Base-by-base conservation (phyloP, 768 basidiomycete genomes). In the Vishniacozyma victoriae region DNA sequence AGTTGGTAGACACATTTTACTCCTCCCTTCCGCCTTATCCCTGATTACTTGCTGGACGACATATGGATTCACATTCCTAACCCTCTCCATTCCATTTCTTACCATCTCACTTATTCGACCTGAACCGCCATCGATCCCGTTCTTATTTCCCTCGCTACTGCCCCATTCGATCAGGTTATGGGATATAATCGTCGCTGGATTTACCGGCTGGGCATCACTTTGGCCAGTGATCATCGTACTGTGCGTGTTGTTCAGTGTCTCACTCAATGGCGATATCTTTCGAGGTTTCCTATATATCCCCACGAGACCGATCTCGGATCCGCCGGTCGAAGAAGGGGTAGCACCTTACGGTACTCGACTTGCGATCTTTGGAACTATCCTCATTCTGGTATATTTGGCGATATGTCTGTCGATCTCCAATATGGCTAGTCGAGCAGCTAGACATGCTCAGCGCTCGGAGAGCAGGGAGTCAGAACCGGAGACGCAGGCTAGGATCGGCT, bases 241-340 rank as follows among this genome's bases (percentile, higher is more conserved):
- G 15, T 52, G 60, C 36, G 35, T 44, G 5, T 23, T 55, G 1
- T 60, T 64, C 49, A 46, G 48, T 5, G 57, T 47, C 50, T 46
- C 49, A 1, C 55, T 64, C 56, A 60, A 60, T 44, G 62, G 62
- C 15, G 62, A 64, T 35, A 53, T 64, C 25, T 57, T 62, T 31
- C 41, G 60, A 23, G 60, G 47, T 3, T 59, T 62, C 43, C 44
- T 26, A 11, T n/a, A 16, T 19, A 3, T n/a, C 12, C 37, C 49
- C 18, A 5, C 20, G 22, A 27, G 5, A 11, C n/a, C n/a, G n/a
- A n/a, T n/a, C n/a, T n/a, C n/a, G n/a, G n/a, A n/a, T n/a, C n/a
- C n/a, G n/a, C 54, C 54, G 1, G 20, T 51, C 22, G 62, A 64
- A 53, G 37, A 27, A 3, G 55, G 53, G 3, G 41, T 60, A 14